Base-by-base conservation (phyloP, 1,139 yeast species). In the Protomyces inundatus region DNA sequence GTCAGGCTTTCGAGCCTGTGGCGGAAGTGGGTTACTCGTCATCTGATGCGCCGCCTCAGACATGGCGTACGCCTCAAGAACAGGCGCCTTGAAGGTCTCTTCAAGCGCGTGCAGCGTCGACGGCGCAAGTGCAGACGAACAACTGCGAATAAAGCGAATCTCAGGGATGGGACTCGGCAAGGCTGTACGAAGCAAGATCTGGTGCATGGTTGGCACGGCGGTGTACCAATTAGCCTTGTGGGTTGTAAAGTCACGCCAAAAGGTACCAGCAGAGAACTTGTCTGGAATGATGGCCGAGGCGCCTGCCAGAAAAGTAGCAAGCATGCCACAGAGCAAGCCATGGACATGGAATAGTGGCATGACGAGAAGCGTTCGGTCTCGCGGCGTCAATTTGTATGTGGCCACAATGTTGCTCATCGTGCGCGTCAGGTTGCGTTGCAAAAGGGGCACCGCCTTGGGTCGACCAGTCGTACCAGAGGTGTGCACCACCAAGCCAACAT, bases 301-400 rank as follows among this genome's bases (percentile, higher is more conserved):
- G n/a, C 84, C 84, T 0, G 85, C 77, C 30, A 81, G 79, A 58
- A 85, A 76, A 0, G 88, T 83, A 0, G 86, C 82, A 55, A 85
- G 70, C 36, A 84, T 74, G 0, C 86, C 87, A 64, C 86, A 85
- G 66, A 84, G 79, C 56, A 85, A 75, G 0, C 90, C 90, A 71
- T 85, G 90, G 40, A 85, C 89, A 70, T 85, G 90, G 78, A 85
- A 85, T 51, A 85, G 74, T 1, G 90, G 90, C 90, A 85, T 85
- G 42, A 85, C 88, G 48, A 85, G 75, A 69, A 84, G 84, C 3
- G 86, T 77, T 32, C 80, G 72, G 71, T 85, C 90, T 6, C 70
- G 65, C 0, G 76, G 67, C 2, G 80, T 72, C 62, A 85, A 73
- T 50, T 77, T 76, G 72, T 85, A 85, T 3, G 88, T 84, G 66